Percentiles rank a stretch among this genome's conserved stretches.
Evolutionary conservation across 2,329 filamentous ascomycete species (phyloP).

Genomic region (Orbilia javanica): DNA sequence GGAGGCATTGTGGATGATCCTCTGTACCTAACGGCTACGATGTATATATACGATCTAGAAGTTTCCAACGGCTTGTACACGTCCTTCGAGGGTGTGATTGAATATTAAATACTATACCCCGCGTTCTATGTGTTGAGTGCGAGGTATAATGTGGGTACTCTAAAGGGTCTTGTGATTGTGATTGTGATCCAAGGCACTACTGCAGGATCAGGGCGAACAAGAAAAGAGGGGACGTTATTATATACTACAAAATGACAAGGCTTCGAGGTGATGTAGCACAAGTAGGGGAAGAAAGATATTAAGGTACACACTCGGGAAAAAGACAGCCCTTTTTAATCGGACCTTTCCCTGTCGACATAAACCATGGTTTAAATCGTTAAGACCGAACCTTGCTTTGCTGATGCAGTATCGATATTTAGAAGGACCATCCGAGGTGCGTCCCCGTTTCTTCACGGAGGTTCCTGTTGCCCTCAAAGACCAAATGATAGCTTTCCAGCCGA

Average conservation of each 20-base stretch:
- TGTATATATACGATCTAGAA: not conserved
- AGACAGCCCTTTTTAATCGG: slow-evolving; percentile 1
- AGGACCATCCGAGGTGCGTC: slow-evolving; percentile 22
- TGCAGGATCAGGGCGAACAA: slow-evolving; percentile 12
- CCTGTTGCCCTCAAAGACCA: not conserved
- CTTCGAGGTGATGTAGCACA: not conserved
- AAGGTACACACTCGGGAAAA: slow-evolving; percentile 8
- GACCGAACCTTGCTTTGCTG: not conserved
- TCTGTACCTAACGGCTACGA: not conserved
- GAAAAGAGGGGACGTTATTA: not conserved
- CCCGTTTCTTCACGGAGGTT: slow-evolving; percentile 31
- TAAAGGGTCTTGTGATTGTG: slow-evolving; percentile 30
- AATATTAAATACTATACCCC: not conserved
- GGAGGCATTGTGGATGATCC: not conserved
- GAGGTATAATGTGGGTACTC: slow-evolving; percentile 14
- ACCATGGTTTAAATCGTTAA: slow-evolving; percentile 15
- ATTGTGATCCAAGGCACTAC: slow-evolving; percentile 14
- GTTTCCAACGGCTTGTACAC: not conserved
- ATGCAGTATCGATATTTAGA: slow-evolving; percentile 12
- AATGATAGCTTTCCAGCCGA: slow-evolving; percentile 5
- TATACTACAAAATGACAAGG: not conserved
- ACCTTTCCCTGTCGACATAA: slow-evolving; percentile 1
- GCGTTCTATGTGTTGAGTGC: slow-evolving; percentile 17
- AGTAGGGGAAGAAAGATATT: not conserved
- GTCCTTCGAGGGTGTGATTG: not conserved